Conservation (phyloP, 306 rosid genomes). For the Casuarina equisetifolia region DNA sequence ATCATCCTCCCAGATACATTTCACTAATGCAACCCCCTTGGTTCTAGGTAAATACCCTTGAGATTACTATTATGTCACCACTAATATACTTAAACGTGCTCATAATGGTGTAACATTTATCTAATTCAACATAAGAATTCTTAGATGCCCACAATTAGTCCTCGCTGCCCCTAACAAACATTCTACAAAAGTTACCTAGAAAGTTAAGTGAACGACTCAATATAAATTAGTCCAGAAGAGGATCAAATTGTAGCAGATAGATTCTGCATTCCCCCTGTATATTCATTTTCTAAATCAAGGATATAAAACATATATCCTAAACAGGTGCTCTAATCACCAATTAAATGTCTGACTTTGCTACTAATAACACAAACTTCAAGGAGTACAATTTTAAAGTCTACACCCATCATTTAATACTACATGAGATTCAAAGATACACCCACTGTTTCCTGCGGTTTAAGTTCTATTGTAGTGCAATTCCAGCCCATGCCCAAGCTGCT, state of each 20-base stretch:
- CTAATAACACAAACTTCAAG: neutral
- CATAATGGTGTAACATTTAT: neutral
- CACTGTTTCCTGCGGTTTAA: neutral
- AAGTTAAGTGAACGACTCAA: neutral
- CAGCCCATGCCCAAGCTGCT: slow-evolving; percentile 1
- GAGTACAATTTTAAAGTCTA: neutral
- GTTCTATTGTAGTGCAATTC: neutral
- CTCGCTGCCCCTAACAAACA: neutral
- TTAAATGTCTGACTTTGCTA: neutral
- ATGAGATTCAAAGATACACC: neutral
- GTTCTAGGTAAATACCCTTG: neutral
- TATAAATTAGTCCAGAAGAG: neutral
- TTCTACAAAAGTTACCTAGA: neutral
- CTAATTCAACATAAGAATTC: neutral
- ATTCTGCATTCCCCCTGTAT: neutral
- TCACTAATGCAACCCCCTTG: neutral
- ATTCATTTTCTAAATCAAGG: neutral
- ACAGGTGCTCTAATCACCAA: neutral
- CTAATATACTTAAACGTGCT: neutral
- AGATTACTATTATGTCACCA: neutral
- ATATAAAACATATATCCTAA: neutral
- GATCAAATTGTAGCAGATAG: neutral
- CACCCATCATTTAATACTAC: neutral
- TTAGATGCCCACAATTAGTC: neutral
- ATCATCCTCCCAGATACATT: neutral